These are phyloP conservation scores for Arctium lappa DNA, from an alignment of 129 eudicot genomes.

Conservation along the genomic window DNA sequence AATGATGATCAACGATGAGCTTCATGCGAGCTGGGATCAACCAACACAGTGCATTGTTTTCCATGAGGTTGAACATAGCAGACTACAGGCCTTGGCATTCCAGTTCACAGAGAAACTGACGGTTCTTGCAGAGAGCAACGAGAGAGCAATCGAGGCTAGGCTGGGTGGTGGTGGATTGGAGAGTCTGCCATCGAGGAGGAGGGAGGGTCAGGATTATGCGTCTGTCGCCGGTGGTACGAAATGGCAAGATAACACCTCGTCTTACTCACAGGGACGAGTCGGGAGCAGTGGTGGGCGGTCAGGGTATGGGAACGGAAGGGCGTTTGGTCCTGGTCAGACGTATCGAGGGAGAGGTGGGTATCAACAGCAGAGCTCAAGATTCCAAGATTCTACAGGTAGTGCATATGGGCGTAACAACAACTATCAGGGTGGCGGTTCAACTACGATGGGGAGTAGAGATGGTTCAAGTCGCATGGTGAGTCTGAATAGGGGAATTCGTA, in stretches of 20 bases:
- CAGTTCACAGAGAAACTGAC: constrained; percentile 65
- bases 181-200: constrained; percentile 44
- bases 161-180: constrained; percentile 73
- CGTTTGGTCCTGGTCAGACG: constrained; percentile 35
- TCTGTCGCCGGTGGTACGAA: constrained; percentile 41
- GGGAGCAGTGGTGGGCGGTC: constrained; percentile 50
- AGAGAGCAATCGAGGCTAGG: constrained; percentile 56
- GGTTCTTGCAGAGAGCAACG: constrained; percentile 67
- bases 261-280: constrained; percentile 45
- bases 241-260: constrained; percentile 50
- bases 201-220: constrained; percentile 77
- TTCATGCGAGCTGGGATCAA: constrained; percentile 78
- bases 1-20: constrained; percentile 89
- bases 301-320: constrained; percentile 44
- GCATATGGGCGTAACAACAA: constrained; percentile 16
- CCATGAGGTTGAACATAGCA: constrained; percentile 66
- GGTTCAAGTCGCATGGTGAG: constrained; percentile 61
- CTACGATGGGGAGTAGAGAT: constrained; percentile 25
- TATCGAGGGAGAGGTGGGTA: constrained; percentile 47
- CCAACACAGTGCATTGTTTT: constrained; percentile 63
- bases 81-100: constrained; percentile 74
- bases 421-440: constrained; percentile 5
- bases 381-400: constrained; percentile 16
- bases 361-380: constrained; percentile 28
- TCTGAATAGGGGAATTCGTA: constrained; percentile 56